Base-by-base conservation (phyloP, 2,329 filamentous ascomycete genomes). In the Aspergillus vadensis region DNA sequence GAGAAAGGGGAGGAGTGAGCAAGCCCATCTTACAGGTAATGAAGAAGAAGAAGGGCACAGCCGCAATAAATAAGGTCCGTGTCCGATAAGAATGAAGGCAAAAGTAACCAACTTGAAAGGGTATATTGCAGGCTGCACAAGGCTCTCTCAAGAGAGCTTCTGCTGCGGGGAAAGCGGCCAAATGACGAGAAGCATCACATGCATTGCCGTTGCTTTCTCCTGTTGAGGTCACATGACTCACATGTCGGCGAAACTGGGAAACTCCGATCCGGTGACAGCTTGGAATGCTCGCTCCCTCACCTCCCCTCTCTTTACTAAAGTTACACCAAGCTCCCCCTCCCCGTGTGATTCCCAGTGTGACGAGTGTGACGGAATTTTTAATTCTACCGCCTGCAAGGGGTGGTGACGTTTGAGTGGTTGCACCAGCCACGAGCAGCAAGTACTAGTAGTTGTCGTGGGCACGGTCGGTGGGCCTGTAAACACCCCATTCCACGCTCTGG, bases 341-440 rank as follows among this genome's bases (percentile, higher is more conserved):
- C 19, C 5, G 30, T 36, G 32, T 36, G 32, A 36, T 2, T 12
- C 10, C 32, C 4, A 12, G 12, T 36, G 32, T 36, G 32, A 36
- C 12, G 32, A 36, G 19, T 23, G 41, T 44, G 41, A 44, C 19
- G 17, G 19, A 15, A 19, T 21, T 21, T 14, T 23, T 10, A 44
- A 14, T 36, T 44, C 10, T 10, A 14, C 10, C 1, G 10, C 14
- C 17, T 44, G 41, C 41, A 44, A 44, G 41, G 41, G 39, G 17
- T 12, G 17, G 19, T 14, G 21, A 44, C 21, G 41, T 21, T 14
- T 21, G 4, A 19, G 19, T 36, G 1, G 32, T 23, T 44, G 59
- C 56, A 58, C 55, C 48, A 53, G 43, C 58, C 58, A 57, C 43
- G 25, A 30, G 19, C 36, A 54, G 41, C 10, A 44, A 10, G 19